A percentile compares a stretch with the other conserved stretches of the same genome.
phyloP scores from a whole-genome alignment of 208 protist species.

The Spongospora subterranea region DNA sequence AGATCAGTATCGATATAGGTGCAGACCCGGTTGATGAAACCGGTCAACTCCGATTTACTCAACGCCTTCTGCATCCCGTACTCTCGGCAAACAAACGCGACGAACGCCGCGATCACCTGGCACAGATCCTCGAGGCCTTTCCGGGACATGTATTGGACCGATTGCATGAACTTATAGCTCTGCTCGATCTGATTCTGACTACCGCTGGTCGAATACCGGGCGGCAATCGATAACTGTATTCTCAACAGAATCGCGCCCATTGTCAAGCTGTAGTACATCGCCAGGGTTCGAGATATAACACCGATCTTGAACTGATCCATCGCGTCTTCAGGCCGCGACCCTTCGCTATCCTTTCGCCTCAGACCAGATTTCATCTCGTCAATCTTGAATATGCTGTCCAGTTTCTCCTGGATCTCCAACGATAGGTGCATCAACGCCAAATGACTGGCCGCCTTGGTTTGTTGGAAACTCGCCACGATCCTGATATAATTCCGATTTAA shows the following conservation, averaged over 20 bases:
- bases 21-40: background rate
- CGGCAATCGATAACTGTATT: conserved; percentile 27
- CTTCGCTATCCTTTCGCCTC: background rate
- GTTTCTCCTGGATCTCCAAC: background rate
- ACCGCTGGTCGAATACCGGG: background rate
- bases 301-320: background rate
- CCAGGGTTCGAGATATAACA: conserved; percentile 1
- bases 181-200: background rate
- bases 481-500: background rate
- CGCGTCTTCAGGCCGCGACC: background rate
- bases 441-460: background rate
- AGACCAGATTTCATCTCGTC: background rate
- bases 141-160: background rate
- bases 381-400: background rate
- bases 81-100: background rate
- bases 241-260: background rate
- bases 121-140: background rate
- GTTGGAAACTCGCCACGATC: background rate
- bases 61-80: background rate
- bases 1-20: background rate
- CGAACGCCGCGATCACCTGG: background rate
- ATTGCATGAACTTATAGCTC: background rate
- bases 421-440: background rate
- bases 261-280: background rate
- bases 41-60: background rate